phyloP scores from a whole-genome alignment of 768 basidiomycete genomes.

The Grammothele lineata region DNA sequence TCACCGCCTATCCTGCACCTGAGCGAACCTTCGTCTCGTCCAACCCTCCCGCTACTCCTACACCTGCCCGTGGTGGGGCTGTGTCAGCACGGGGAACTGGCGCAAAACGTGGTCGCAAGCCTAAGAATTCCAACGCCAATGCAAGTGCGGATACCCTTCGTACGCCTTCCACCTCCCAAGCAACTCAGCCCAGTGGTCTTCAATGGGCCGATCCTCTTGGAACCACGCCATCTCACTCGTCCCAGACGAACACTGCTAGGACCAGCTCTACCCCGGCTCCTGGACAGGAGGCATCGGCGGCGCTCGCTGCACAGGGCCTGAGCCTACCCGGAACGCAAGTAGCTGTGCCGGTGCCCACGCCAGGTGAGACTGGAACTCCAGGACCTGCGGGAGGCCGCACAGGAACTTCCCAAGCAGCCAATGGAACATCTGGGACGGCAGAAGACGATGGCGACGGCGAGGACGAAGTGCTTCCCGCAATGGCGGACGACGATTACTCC shows the following conservation, averaged over 20 bases:
- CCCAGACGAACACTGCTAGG: too few relatives aligned
- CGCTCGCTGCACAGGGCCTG: slow-evolving; percentile 11
- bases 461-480: slow-evolving; percentile 74
- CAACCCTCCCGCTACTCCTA: slow-evolving; percentile 6
- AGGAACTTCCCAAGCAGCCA: neutral
- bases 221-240: too few relatives aligned
- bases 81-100: slow-evolving; percentile 18
- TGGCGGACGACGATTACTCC: slow-evolving; percentile 88
- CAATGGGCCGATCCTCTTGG: slow-evolving; percentile 13
- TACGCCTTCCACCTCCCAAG: slow-evolving; percentile 11
- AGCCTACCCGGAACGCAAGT: slow-evolving; percentile 19
- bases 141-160: slow-evolving; percentile 14
- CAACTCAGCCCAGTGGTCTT: neutral
- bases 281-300: slow-evolving; percentile 2
- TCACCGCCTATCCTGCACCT: slow-evolving; percentile 22
- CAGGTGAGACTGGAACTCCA: slow-evolving; percentile 8
- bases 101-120: slow-evolving; percentile 31
- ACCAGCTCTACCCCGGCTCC: slow-evolving; percentile 6
- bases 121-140: slow-evolving; percentile 21
- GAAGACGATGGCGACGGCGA: slow-evolving; percentile 68
- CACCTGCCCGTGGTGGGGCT: slow-evolving; percentile 12
- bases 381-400: neutral
- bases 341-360: slow-evolving; percentile 5
- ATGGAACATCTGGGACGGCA: slow-evolving; percentile 12
- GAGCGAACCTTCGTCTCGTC: slow-evolving; percentile 23